Evolutionary conservation across 129 eudicot genomes (phyloP).

Genomic region (Ambrosia artemisiifolia): DNA sequence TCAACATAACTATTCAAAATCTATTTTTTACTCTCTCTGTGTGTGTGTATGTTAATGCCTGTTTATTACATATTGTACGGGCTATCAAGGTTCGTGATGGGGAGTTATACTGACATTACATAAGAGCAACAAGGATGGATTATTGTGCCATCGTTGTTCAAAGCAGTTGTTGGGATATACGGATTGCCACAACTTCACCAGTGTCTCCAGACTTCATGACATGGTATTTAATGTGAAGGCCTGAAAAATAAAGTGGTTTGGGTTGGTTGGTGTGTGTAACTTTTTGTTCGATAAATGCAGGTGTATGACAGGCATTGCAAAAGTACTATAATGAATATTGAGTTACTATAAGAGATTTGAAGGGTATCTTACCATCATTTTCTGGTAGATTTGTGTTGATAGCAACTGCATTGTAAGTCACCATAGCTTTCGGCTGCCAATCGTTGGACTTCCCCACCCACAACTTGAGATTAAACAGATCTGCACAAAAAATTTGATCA

Average conservation of each 20-base stretch:
- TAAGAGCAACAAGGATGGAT: constrained; percentile 2
- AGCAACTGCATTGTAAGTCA: constrained; percentile 80
- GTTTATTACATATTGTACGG: constrained; percentile 17
- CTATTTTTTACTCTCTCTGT: neutral
- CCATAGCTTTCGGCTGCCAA: constrained; percentile 87
- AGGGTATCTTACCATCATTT: constrained; percentile 64
- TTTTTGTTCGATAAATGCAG: constrained; percentile 1
- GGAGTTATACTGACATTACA: constrained; percentile 13
- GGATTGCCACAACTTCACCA: constrained; percentile 71
- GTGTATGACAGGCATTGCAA: neutral
- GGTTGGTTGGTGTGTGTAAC: neutral
- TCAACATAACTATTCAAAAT: neutral
- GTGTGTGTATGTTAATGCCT: constrained; percentile 5
- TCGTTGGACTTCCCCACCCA: constrained; percentile 76
- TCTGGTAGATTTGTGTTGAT: constrained; percentile 86
- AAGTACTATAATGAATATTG: neutral
- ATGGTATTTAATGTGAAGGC: constrained; percentile 72
- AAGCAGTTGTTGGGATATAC: constrained; percentile 88
- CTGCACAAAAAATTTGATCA: constrained; percentile 33
- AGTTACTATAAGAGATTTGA: neutral
- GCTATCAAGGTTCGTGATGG: constrained; percentile 9
- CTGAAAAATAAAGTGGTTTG: constrained; percentile 30
- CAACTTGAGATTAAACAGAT: constrained; percentile 62
- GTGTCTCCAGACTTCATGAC: constrained; percentile 75
- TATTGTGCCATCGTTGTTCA: constrained; percentile 21